phyloP scores from a whole-genome alignment of 2,329 filamentous ascomycete genomes.

The Polytolypa hystricis region DNA sequence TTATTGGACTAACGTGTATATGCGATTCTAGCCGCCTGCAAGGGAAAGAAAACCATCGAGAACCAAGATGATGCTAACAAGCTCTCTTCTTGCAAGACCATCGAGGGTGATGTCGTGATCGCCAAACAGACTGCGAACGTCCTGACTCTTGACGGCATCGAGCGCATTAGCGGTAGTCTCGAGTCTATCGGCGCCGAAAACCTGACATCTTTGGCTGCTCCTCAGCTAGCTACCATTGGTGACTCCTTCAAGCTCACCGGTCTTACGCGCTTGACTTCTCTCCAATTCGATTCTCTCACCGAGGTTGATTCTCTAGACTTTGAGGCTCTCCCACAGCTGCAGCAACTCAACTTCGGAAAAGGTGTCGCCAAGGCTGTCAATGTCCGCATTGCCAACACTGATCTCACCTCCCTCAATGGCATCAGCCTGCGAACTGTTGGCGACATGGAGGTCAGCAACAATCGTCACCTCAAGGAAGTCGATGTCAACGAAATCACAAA shows the following conservation, averaged over 20 bases:
- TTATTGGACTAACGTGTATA: too few relatives aligned
- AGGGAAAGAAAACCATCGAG: constrained; percentile 36
- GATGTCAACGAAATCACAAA: constrained; percentile 63
- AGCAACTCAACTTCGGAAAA: constrained; percentile 49
- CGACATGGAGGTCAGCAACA: constrained; percentile 79
- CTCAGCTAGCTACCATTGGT: constrained; percentile 53
- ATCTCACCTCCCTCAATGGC: constrained; percentile 64
- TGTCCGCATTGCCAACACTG: constrained; percentile 76
- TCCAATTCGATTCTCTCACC: constrained; percentile 56
- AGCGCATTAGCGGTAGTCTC: constrained; percentile 49
- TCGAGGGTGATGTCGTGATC: constrained; percentile 59
- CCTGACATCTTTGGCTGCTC: constrained; percentile 53
- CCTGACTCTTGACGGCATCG: constrained; percentile 52
- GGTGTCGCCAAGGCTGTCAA: constrained; percentile 55
- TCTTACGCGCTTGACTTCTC: constrained; percentile 55
- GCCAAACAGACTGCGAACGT: constrained; percentile 43
- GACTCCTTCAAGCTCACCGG: constrained; percentile 59
- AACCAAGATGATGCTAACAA: constrained; percentile 53
- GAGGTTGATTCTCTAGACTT: constrained; percentile 58
- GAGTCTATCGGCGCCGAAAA: constrained; percentile 43
- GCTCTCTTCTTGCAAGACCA: constrained; percentile 54
- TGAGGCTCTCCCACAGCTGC: constrained; percentile 57
- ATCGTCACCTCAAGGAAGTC: constrained; percentile 65
- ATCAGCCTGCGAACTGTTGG: constrained; percentile 67
- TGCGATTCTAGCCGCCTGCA: too few relatives aligned